Evolutionary conservation across 345 rosid genomes (phyloP), one percentile per base, ranked within the genome.

Genomic region (Crucihimalaya himalaica): DNA sequence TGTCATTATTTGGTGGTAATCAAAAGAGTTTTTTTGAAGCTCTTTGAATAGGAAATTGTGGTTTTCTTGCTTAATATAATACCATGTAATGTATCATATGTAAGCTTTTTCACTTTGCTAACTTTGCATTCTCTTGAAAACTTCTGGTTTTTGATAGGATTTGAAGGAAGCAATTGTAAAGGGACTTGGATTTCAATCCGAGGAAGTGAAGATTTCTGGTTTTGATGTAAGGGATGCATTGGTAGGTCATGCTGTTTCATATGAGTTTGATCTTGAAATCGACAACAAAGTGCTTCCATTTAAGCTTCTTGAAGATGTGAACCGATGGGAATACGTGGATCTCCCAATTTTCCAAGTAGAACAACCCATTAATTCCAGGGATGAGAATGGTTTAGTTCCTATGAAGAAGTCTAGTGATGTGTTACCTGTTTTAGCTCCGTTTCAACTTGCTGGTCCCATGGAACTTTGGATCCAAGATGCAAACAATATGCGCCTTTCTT

Each of bases 391-490:
- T 58, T 66, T 95, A 70, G 83, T 85, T 46, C 85, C 85, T 78
- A 7, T 58, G 60, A 71, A 37, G 23, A 71, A 58, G 18, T 45
- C 62, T 59, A 86, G 68, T 39, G 45, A 81, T 18, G 83, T 62
- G 6, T 70, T 86, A 57, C 96, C 95, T 43, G 91, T 89, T 73
- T 76, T 94, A 60, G 91, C 93, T 63, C 97, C 97, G 8, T 94
- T 94, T 62, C 98, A 91, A 83, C 87, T 94, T 63, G 93, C 96
- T 51, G 98, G 97, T 18, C 98, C 98, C 3, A 88, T 95, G 93
- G 97, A 92, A 80, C 70, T 95, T 55, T 95, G 97, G 99, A 87
- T 95, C 68, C 97, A 88, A 74, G 97, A 95, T 71, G 99, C 97
- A 21, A 79, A 86, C 62, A 82, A 94, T 76, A 87, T 94, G 88